Evolutionary conservation across 371 early-diverging fungal genomes (phyloP).

Genomic region (Mucor circinelloides): DNA sequence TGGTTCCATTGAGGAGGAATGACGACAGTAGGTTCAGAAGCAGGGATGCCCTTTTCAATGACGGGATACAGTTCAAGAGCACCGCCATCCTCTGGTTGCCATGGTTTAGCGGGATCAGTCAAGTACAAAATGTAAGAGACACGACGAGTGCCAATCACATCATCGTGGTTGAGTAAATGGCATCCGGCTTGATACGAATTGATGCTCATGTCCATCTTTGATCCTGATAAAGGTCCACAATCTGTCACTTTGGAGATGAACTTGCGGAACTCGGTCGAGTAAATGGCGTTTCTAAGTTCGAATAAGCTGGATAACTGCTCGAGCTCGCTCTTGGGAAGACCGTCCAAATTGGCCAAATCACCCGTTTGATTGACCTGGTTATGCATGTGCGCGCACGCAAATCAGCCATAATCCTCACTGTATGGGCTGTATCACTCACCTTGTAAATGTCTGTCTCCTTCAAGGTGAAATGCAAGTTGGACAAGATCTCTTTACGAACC

Average conservation of each 20-base stretch:
- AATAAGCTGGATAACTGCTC: slow-evolving; percentile 52
- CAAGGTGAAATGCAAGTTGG: slow-evolving; percentile 64
- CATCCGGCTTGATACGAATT: slow-evolving; percentile 67
- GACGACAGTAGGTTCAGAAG: slow-evolving; percentile 55
- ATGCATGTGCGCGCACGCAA: too few species aligned
- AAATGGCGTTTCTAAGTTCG: slow-evolving; percentile 68
- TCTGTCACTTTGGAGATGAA: slow-evolving; percentile 70
- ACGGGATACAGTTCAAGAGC: slow-evolving; percentile 78
- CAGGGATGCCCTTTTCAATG: slow-evolving; percentile 63
- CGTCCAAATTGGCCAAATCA: slow-evolving; percentile 81
- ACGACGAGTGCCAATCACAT: slow-evolving; percentile 77
- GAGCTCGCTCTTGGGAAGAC: slow-evolving; percentile 62
- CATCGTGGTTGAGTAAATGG: slow-evolving; percentile 80
- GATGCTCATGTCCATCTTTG: slow-evolving; percentile 70
- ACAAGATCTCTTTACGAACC: slow-evolving; percentile 67
- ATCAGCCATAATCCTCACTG: neutral
- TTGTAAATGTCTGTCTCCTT: slow-evolving; percentile 86
- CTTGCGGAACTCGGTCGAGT: slow-evolving; percentile 68
- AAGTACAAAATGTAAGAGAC: slow-evolving; percentile 80
- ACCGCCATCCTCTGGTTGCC: slow-evolving; percentile 68
- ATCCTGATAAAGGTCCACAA: slow-evolving; percentile 65
- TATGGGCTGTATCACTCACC: slow-evolving; percentile 16
- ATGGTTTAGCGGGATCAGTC: slow-evolving; percentile 58
- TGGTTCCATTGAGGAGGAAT: slow-evolving; percentile 78
- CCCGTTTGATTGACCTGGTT: slow-evolving; percentile 66